phyloP scores from a whole-genome alignment of 352 stramenopile species.

The Globisporangium irregulare region DNA sequence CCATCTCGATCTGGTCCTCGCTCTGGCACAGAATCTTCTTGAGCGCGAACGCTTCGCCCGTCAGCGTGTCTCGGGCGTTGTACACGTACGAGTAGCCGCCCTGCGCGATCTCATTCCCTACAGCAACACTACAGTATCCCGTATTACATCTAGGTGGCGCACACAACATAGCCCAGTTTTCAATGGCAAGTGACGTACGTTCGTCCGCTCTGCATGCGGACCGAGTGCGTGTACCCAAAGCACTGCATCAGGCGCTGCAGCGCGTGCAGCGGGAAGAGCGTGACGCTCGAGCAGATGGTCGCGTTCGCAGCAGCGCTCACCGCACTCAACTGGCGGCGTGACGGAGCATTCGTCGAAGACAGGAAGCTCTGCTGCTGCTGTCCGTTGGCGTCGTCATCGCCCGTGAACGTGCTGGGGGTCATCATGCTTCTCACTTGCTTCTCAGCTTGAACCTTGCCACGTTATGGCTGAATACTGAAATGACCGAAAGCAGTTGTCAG shows the following conservation, averaged over 20 bases:
- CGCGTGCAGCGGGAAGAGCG: slow-evolving; percentile 57
- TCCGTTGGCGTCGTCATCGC: not conserved
- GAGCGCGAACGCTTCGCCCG: slow-evolving; percentile 78
- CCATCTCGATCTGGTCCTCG: slow-evolving; percentile 74
- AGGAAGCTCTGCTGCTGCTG: slow-evolving; percentile 26
- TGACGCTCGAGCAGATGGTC: slow-evolving; percentile 56
- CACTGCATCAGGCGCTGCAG: slow-evolving; percentile 63
- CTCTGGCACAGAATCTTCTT: slow-evolving; percentile 90
- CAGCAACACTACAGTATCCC: slow-evolving; percentile 33
- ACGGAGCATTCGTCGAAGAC: slow-evolving; percentile 12
- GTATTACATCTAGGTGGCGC: not conserved
- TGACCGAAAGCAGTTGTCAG: not conserved
- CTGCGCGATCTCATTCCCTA: slow-evolving; percentile 74
- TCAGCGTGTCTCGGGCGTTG: slow-evolving; percentile 61
- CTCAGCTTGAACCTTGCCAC: not conserved
- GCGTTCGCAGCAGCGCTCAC: slow-evolving; percentile 17
- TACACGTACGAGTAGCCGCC: slow-evolving; percentile 89
- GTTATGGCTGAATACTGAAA: not conserved
- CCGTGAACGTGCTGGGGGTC: slow-evolving; percentile 2
- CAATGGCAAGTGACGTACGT: slow-evolving; percentile 37
- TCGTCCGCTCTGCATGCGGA: slow-evolving; percentile 72
- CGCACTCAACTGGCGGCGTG: not conserved
- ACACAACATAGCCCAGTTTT: not conserved
- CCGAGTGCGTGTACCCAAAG: slow-evolving; percentile 62
- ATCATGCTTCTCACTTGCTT: slow-evolving; percentile 6